Evolutionary conservation across 345 rosid species (phyloP).

Genomic region (Trapa bicornis): DNA sequence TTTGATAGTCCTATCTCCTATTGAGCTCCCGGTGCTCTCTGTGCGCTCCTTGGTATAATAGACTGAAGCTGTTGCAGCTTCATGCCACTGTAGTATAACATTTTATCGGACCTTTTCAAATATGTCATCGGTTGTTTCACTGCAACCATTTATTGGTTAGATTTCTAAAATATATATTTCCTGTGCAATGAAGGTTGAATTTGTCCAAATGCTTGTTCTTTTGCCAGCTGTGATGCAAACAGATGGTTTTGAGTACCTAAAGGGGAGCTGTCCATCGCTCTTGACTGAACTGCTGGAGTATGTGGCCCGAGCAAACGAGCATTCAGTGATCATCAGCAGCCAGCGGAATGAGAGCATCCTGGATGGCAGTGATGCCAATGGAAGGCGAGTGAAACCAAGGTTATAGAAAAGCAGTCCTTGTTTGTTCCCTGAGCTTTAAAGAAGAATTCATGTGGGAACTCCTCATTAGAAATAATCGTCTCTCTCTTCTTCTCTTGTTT

Average conservation of each 20-base stretch:
- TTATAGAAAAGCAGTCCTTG: slow-evolving; percentile 13
- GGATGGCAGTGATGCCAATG: slow-evolving; percentile 43
- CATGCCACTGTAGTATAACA: neutral
- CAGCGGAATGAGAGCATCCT: slow-evolving; percentile 32
- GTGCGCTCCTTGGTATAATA: neutral
- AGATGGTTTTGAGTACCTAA: slow-evolving; percentile 46
- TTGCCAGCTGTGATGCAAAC: slow-evolving; percentile 58
- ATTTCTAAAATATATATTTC: neutral
- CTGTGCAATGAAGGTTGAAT: neutral
- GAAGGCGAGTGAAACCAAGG: slow-evolving; percentile 61
- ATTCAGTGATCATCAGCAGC: slow-evolving; percentile 21
- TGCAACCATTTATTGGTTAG: too few species aligned
- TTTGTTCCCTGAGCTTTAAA: neutral
- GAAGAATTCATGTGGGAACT: neutral
- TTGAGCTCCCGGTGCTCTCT: neutral
- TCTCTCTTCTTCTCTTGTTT: neutral
- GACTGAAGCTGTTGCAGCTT: neutral
- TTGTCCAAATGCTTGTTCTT: neutral
- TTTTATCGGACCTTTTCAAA: too few species aligned
- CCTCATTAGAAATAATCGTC: neutral
- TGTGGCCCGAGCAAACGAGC: slow-evolving; percentile 42
- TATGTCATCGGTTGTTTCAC: too few species aligned
- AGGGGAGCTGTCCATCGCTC: slow-evolving; percentile 43
- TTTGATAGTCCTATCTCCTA: neutral
- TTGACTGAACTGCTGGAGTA: slow-evolving; percentile 45